phyloP scores from a whole-genome alignment of 2,329 filamentous ascomycete species.

The Cryphonectria nitschkei region DNA sequence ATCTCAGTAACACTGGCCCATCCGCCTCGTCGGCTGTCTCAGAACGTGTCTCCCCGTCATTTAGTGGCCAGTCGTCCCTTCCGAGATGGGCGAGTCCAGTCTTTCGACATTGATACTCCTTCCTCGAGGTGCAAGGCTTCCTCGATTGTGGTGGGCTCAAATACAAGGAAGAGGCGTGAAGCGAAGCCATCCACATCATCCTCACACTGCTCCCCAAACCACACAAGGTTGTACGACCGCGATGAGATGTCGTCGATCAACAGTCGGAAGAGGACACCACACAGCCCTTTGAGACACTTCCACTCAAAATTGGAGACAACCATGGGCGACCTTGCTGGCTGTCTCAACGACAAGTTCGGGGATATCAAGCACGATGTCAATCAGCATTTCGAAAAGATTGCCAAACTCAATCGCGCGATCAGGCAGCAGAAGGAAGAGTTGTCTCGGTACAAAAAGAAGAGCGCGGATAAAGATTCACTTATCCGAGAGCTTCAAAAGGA shows the following conservation, averaged over 20 bases:
- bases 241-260: slow-evolving; percentile 13
- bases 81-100: not conserved
- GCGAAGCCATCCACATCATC: not conserved
- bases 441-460: slow-evolving; percentile 13
- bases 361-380: slow-evolving; percentile 5
- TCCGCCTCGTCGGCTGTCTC: slow-evolving; percentile 1
- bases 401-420: slow-evolving; percentile 13
- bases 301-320: not conserved
- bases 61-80: slow-evolving; percentile 1
- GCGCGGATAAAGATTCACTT: not conserved
- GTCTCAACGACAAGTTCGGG: slow-evolving; percentile 16
- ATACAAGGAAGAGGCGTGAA: slow-evolving; percentile 18
- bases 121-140: slow-evolving; percentile 6
- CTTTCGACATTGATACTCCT: slow-evolving; percentile 13
- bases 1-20: slow-evolving; percentile 21
- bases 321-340: slow-evolving; percentile 15
- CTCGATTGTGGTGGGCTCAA: slow-evolving; percentile 21
- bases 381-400: slow-evolving; percentile 15
- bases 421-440: slow-evolving; percentile 13
- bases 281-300: slow-evolving; percentile 1
- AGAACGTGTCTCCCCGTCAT: slow-evolving; percentile 3
- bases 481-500: slow-evolving; percentile 34
- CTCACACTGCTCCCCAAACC: not conserved
- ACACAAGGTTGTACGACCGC: not conserved
- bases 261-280: not conserved